These are phyloP conservation scores for Rhodotorula toruloides DNA, from an alignment of 768 basidiomycete species.

Conservation along the genomic window DNA sequence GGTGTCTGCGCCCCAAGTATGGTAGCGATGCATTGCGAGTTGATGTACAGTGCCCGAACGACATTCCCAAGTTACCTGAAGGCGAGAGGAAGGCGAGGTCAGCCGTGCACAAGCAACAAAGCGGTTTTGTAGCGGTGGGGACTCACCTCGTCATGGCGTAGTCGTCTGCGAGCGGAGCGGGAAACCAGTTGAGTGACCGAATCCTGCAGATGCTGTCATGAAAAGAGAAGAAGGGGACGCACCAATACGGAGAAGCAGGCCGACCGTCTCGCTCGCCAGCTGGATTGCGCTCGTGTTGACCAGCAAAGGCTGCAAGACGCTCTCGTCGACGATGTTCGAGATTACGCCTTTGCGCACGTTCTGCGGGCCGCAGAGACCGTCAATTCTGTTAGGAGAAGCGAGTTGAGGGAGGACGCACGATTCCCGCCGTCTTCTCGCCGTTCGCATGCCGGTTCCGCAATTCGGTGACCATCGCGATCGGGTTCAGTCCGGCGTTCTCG, in stretches of 20 bases:
- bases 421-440: constrained; percentile 89
- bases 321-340: constrained; percentile 94
- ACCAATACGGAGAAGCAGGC: constrained; percentile 88
- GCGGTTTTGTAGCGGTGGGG: no score
- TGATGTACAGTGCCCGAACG: no score
- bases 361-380: no score
- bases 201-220: no score
- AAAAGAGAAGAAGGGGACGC: constrained; percentile 44
- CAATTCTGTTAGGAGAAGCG: no score
- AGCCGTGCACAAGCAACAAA: no score
- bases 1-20: no score
- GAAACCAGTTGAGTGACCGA: no score
- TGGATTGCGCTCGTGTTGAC: constrained; percentile 95
- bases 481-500: constrained; percentile 96
- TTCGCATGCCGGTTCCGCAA: constrained; percentile 92
- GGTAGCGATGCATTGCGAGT: no score
- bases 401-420: constrained; percentile 46
- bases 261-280: constrained; percentile 94
- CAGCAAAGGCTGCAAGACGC: constrained; percentile 84
- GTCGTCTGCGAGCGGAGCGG: not conserved
- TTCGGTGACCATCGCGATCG: constrained; percentile 96
- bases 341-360: constrained; percentile 97
- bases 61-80: no score
- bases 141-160: constrained; percentile 19
- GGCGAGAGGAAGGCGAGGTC: no score